Conservation (phyloP, 2,329 filamentous ascomycete species). For the Epichloe sibirici region DNA sequence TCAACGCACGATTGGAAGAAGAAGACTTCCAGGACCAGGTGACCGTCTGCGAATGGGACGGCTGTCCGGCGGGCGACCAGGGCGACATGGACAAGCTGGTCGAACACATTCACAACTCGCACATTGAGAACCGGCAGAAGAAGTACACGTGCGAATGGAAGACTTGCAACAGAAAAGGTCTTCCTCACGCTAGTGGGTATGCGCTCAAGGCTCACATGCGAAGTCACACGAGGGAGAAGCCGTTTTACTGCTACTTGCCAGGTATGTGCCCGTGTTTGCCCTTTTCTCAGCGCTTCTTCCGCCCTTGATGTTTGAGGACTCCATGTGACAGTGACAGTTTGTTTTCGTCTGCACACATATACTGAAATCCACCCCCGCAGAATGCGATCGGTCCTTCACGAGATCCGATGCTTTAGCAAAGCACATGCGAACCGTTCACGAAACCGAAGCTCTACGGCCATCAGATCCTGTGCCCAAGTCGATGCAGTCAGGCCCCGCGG, state of each 20-base stretch:
- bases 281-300: background rate
- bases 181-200: conserved; percentile 89
- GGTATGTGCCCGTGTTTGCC: conserved; percentile 42
- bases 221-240: conserved; percentile 95
- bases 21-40: conserved; percentile 69
- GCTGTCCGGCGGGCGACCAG: conserved; percentile 57
- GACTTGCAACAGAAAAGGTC: conserved; percentile 76
- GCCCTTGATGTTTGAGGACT: background rate
- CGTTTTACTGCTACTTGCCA: conserved; percentile 90
- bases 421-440: conserved; percentile 97
- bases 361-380: conserved; percentile 30
- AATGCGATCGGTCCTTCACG: conserved; percentile 95
- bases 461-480: conserved; percentile 63
- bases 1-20: conserved; percentile 56
- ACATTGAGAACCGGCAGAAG: conserved; percentile 87
- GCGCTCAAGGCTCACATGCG: conserved; percentile 95
- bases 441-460: conserved; percentile 84
- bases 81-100: conserved; percentile 73
- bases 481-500: conserved; percentile 36
- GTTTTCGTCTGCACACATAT: conserved; percentile 7
- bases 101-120: conserved; percentile 78
- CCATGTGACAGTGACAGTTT: background rate
- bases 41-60: conserved; percentile 67
- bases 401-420: conserved; percentile 91
- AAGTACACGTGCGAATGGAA: conserved; percentile 98